Evolutionary conservation across 2,329 filamentous ascomycete genomes (phyloP).

Genomic region (Monascus ruber): DNA sequence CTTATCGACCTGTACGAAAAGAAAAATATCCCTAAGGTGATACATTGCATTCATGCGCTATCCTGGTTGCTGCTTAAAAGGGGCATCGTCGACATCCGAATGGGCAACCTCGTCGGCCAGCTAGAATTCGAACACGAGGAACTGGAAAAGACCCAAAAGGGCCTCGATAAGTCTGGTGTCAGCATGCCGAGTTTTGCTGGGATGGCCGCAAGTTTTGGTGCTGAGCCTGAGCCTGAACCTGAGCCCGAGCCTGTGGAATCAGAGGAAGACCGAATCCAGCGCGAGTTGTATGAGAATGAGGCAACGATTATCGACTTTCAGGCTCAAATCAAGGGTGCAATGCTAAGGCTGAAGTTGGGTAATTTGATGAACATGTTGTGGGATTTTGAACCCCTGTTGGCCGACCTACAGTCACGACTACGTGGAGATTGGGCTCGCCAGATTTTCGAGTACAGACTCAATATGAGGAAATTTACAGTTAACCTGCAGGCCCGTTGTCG

Average conservation of each 20-base stretch:
- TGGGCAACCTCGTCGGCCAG: slow-evolving; percentile 92
- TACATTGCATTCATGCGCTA: slow-evolving; percentile 93
- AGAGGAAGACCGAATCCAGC: slow-evolving; percentile 76
- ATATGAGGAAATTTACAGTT: slow-evolving; percentile 71
- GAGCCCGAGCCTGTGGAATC: slow-evolving; percentile 64
- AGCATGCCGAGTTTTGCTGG: slow-evolving; percentile 97
- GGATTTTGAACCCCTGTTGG: slow-evolving; percentile 66
- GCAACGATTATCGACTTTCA: slow-evolving; percentile 66
- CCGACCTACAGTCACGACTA: slow-evolving; percentile 76
- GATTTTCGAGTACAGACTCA: slow-evolving; percentile 66
- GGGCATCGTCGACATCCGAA: slow-evolving; percentile 87
- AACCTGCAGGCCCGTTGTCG: slow-evolving; percentile 68
- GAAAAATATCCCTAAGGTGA: slow-evolving; percentile 98
- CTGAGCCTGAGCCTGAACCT: slow-evolving; percentile 65
- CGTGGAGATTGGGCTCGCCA: slow-evolving; percentile 81
- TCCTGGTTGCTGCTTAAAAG: slow-evolving; percentile 96
- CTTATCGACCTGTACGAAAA: slow-evolving; percentile 97
- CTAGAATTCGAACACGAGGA: slow-evolving; percentile 97
- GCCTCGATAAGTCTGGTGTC: slow-evolving; percentile 85
- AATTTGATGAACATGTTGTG: slow-evolving; percentile 79
- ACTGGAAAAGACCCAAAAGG: slow-evolving; percentile 91
- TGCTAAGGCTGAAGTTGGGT: slow-evolving; percentile 65
- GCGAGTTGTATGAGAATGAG: slow-evolving; percentile 71
- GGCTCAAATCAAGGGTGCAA: slow-evolving; percentile 70
- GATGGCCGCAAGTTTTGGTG: slow-evolving; percentile 91